Conservation (phyloP, 345 rosid species). For the Euphorbia lathyris region DNA sequence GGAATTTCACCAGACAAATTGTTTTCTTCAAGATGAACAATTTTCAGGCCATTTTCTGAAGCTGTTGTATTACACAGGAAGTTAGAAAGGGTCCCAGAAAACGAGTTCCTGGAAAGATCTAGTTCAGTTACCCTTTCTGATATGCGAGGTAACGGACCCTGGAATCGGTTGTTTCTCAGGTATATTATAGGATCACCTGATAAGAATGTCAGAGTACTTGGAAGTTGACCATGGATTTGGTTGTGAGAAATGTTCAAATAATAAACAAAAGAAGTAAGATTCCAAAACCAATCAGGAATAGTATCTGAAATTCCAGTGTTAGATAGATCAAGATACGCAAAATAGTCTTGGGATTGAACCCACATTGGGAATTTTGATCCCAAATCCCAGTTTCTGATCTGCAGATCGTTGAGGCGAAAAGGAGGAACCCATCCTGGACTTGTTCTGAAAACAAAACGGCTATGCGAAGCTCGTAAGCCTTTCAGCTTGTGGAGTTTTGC, state of each 20-base stretch:
- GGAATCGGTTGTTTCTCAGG: neutral
- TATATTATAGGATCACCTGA: neutral
- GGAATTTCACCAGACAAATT: constrained; percentile 1
- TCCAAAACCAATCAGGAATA: constrained; percentile 6
- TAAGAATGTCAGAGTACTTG: neutral
- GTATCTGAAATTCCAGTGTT: constrained; percentile 2
- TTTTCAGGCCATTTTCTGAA: neutral
- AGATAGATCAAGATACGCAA: neutral
- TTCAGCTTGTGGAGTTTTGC: constrained; percentile 1
- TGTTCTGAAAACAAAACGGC: neutral
- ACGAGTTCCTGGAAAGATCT: neutral
- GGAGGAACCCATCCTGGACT: constrained; percentile 4
- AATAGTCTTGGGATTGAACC: constrained; percentile 3
- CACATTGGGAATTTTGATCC: neutral
- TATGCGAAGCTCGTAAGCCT: neutral
- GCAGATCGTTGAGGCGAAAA: constrained; percentile 1
- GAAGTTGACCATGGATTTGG: constrained; percentile 7
- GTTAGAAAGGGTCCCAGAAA: neutral
- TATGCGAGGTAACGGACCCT: neutral
- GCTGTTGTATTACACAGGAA: neutral
- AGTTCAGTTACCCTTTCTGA: neutral
- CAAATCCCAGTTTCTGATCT: constrained; percentile 1
- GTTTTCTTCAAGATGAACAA: neutral
- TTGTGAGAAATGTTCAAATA: constrained; percentile 6
- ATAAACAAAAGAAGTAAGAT: neutral